A percentile compares a stretch with the other conserved stretches of the same genome.
phyloP scores from a whole-genome alignment of 2,329 filamentous ascomycete genomes.

The Sclerotinia nivalis region DNA sequence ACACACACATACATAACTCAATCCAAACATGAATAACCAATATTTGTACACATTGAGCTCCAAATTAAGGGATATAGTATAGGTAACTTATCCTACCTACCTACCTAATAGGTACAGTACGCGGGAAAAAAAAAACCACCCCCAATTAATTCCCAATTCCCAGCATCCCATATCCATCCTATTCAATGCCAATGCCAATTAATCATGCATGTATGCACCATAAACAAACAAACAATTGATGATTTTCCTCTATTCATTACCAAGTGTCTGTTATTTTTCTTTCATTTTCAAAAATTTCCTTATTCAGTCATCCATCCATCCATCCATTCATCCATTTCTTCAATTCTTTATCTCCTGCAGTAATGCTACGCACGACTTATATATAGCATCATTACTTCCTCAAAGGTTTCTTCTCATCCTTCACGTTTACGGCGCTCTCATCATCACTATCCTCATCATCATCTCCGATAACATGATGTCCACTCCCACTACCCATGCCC shows the following conservation, averaged over 20 bases:
- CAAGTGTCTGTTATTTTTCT: not conserved
- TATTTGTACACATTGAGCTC: too few relatives aligned
- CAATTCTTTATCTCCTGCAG: not conserved
- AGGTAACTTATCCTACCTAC: too few relatives aligned
- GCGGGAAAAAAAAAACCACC: too few relatives aligned
- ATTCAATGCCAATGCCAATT: not conserved
- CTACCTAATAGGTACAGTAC: too few relatives aligned
- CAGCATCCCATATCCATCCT: not conserved
- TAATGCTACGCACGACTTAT: not conserved
- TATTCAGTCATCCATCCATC: not conserved
- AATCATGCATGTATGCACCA: not conserved
- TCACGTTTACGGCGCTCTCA: slow-evolving; percentile 33
- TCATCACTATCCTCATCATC: slow-evolving; percentile 49
- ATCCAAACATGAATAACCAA: too few relatives aligned
- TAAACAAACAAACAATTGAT: not conserved
- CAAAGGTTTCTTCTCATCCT: slow-evolving; percentile 12
- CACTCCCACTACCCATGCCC: slow-evolving; percentile 31
- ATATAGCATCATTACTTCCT: slow-evolving; percentile 20
- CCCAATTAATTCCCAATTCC: too few relatives aligned
- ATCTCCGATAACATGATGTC: slow-evolving; percentile 54
- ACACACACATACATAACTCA: not conserved
- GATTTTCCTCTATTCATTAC: not conserved
- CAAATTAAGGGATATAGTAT: too few relatives aligned
- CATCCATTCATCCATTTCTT: not conserved
- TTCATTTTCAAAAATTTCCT: not conserved